Base-by-base conservation (phyloP, 2,329 filamentous ascomycete species). In the Arthrinium puccinioides region DNA sequence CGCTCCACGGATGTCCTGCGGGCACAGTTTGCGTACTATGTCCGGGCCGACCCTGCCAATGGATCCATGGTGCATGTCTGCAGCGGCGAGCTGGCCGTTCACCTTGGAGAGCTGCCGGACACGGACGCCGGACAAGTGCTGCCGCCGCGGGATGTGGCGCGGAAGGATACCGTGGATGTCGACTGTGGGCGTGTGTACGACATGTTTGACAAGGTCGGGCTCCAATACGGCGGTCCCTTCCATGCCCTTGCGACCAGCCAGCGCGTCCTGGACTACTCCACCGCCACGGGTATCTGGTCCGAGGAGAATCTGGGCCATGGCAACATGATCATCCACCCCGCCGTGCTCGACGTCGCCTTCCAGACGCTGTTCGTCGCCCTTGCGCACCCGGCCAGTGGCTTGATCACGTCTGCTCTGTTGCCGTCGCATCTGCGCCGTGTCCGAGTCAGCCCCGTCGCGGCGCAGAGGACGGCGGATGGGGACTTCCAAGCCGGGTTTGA, bases 351-450 rank as follows among this genome's bases (percentile, higher is more conserved):
- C 13, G 47, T 48, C 1, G 54, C 56, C 2, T 54, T 66, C 38
- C 63, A 66, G 40, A 42, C 54, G 5, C 40, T 54, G 9, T 48
- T 64, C 5, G 44, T 53, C 2, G 59, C 61, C 1, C 54, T 50
- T 31, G 50, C 13, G 4, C 18, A 14, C 4, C 51, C 59, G 59
- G 4, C 51, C 47, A 0, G 16, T 6, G 13, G 9, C n/a, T 6
- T 15, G 4, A 28, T 28, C 41, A 29, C 10, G 55, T 62, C 10
- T 37, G 44, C 16, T 14, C 11, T 9, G 35, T 40, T 20, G n/a
- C 37, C 5, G 18, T 40, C 19, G 40, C 40, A 9, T 26, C 37
- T 9, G 15, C 9, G 9, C 6, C 32, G n/a, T 43, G 37, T 29
- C 23, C 26, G 21, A 9, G 20, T 28, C 30, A 23, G 16, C 27